These are phyloP conservation scores for Xylariomycetidae sp. DNA, from an alignment of 2,329 filamentous ascomycete species.

Conservation along the genomic window DNA sequence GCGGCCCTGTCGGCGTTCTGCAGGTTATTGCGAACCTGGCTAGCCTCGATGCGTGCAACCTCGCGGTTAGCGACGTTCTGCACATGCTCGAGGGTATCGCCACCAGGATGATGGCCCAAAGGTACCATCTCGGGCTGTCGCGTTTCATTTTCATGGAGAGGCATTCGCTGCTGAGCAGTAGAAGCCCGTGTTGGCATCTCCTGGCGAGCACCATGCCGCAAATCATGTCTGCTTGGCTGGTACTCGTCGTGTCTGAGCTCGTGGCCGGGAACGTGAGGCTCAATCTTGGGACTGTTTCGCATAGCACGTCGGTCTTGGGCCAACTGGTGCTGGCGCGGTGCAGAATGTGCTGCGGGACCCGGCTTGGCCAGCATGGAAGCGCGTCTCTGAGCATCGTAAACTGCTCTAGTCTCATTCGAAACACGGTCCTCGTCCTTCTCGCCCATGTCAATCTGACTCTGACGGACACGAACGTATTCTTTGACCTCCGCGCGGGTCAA, in stretches of 20 bases:
- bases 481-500: slow-evolving; percentile 54
- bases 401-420: slow-evolving; percentile 48
- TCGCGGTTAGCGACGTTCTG: slow-evolving; percentile 47
- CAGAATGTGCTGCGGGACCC: slow-evolving; percentile 3
- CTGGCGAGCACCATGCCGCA: slow-evolving; percentile 39
- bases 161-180: slow-evolving; percentile 23
- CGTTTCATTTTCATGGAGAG: slow-evolving; percentile 30
- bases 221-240: slow-evolving; percentile 24
- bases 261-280: no score
- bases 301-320: no score
- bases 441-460: slow-evolving; percentile 51
- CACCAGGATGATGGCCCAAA: slow-evolving; percentile 26
- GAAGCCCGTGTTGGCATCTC: slow-evolving; percentile 15
- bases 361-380: slow-evolving; percentile 29
- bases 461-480: slow-evolving; percentile 59
- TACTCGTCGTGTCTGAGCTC: slow-evolving; percentile 17
- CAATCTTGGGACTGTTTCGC: no score
- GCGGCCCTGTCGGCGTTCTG: slow-evolving; percentile 38
- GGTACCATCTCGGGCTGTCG: slow-evolving; percentile 31
- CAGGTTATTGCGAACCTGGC: slow-evolving; percentile 46
- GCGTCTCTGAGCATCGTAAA: slow-evolving; percentile 44
- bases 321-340: slow-evolving; percentile 8
- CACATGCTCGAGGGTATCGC: slow-evolving; percentile 40
- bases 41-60: slow-evolving; percentile 46
- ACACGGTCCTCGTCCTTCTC: slow-evolving; percentile 44